These are phyloP conservation scores for Annulohypoxylon nitens DNA, from an alignment of 495 filamentous ascomycete species.

Conservation along the genomic window DNA sequence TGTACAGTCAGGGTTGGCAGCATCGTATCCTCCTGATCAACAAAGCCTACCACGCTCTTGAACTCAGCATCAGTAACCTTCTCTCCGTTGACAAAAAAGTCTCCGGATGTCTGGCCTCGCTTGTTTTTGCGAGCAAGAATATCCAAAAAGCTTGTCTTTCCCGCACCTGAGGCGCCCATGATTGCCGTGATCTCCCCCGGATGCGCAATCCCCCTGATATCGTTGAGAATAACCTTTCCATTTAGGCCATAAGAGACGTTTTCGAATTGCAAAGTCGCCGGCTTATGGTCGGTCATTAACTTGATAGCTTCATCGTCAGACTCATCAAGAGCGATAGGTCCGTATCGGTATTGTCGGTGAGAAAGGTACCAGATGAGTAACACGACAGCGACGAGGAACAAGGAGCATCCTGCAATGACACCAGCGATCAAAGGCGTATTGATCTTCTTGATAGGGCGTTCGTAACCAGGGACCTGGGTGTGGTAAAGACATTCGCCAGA, in stretches of 20 bases:
- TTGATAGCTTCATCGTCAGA: slow-evolving; percentile 89
- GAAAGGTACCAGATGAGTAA: slow-evolving; percentile 91
- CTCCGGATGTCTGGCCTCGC: slow-evolving; percentile 78
- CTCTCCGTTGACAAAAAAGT: slow-evolving; percentile 96
- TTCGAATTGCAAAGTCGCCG: slow-evolving; percentile 88
- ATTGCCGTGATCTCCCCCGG: slow-evolving; percentile 95
- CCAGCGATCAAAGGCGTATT: slow-evolving; percentile 97
- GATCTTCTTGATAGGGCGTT: slow-evolving; percentile 90
- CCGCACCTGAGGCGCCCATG: slow-evolving; percentile 97
- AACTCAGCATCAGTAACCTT: slow-evolving; percentile 88
- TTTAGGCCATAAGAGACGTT: slow-evolving; percentile 89
- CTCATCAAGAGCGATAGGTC: slow-evolving; percentile 84
- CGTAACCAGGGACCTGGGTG: slow-evolving; percentile 92
- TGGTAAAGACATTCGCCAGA: slow-evolving; percentile 93
- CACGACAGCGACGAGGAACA: slow-evolving; percentile 90
- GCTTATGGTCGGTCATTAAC: slow-evolving; percentile 90
- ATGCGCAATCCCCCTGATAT: slow-evolving; percentile 84
- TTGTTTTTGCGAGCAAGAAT: slow-evolving; percentile 99
- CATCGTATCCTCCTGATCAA: slow-evolving; percentile 99
- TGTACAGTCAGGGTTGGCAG: slow-evolving; percentile 96
- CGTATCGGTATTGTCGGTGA: slow-evolving; percentile 76
- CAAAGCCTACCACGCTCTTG: slow-evolving; percentile 92
- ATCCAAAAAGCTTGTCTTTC: slow-evolving; percentile 97
- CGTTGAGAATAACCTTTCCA: slow-evolving; percentile 85
- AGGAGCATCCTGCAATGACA: slow-evolving; percentile 86